Base-by-base conservation (phyloP, 768 basidiomycete species). In the Erythrobasidium yunnanense region DNA sequence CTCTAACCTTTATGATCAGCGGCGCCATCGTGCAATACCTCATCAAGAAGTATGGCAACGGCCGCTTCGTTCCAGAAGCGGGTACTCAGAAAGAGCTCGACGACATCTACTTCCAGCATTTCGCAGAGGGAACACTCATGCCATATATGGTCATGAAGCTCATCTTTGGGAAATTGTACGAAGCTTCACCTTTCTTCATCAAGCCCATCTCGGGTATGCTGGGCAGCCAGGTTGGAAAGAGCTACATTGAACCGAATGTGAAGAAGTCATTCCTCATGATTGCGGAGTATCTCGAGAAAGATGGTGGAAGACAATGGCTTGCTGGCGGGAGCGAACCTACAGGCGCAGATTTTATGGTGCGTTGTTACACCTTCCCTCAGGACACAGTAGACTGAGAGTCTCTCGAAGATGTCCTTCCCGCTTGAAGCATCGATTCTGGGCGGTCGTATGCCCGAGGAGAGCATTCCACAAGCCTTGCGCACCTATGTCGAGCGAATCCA, bases 101-200 rank as follows among this genome's bases (percentile, higher is more conserved):
- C 38, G 25, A 32, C 38, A 23, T 45, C 22, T 20, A 65, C 80
- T 78, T 76, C 66, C 72, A 73, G 4, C 79, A 80, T 68, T 80
- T 78, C 62, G 70, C 79, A 1, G 80, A 80, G 70, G 78, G 77
- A 15, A 77, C 79, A 13, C 60, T 79, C 7, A 78, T 78, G 77
- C 80, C 80, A 8, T 55, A 77, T 22, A 65, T 81, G 15, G 73
- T 77, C 42, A 77, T 76, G 57, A 75, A 76, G 55, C 65, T 76
- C 22, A 69, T 78, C n/a, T 77, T 77, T 38, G 69, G 68, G 50
- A 35, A 76, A 1, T 71, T 74, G 27, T 77, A 78, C 5, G 45
- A 69, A 18, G 71, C 74, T 20, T 69, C 77, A 1, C 77, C 79
- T 0, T 76, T 78, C 63, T 72, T 77, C 49, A 68, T 81, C 52